Base-by-base conservation (phyloP, 495 filamentous ascomycete species). In the Darksidea phi region DNA sequence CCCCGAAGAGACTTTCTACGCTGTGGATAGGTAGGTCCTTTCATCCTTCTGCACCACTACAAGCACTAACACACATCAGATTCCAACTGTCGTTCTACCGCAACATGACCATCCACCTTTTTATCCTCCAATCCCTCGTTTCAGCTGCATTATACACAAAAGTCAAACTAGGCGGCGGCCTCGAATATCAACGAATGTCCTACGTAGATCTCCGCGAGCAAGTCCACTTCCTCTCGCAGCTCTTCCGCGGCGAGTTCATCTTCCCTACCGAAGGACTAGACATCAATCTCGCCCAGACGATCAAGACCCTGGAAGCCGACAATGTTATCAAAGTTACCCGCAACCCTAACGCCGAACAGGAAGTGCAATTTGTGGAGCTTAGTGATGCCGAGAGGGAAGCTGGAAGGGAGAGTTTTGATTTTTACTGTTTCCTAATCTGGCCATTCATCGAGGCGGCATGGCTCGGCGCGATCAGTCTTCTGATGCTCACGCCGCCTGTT, bases 71-170 rank as follows among this genome's bases (percentile, higher is more conserved):
- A 15, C 1, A 1, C 18, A 8, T 49, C 61, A 75, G 76, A 26
- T 98, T 98, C 76, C 93, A 97, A 68, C 82, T 98, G 8, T 94
- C 89, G 0, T 98, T 97, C 74, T 98, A 97, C 73, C 86, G 94
- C 42, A 98, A 98, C 72, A 97, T 97, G 93, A 95, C 91, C 0
- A 98, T 98, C 52, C 94, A 98, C 70, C 83, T 98, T 1, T 98
- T 98, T 72, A 92, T 97, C 53, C 86, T 88, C 0, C 90, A 97
- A 63, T 88, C 93, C 0, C 78, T 97, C 1, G 88, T 98, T 1
- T 91, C 88, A 17, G 89, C 87, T 15, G 88, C 87, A 25, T 86
- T 98, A 79, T 97, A 97, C 72, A 91, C 87, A 0, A 80, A 84
- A 36, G 86, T 97, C 36, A 98, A 97, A 73, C 83, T 84, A 66